Percentiles rank a stretch among this genome's conserved stretches.
These are phyloP conservation scores for Kwoniella sp. DNA, from an alignment of 768 basidiomycete genomes.

Conservation along the genomic window DNA sequence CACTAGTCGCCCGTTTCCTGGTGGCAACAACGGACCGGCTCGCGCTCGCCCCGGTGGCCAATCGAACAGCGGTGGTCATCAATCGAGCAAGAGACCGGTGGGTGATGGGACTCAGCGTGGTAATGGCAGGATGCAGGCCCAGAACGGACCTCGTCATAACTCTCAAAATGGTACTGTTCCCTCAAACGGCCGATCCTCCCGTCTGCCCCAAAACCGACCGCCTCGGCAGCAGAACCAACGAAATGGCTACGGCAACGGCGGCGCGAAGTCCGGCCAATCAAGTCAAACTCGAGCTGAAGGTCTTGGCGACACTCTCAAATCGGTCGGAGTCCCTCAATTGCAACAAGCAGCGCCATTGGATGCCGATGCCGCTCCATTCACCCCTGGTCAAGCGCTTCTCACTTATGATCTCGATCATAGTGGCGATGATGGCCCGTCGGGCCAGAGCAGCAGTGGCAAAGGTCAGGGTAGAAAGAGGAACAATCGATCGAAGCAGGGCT, in stretches of 20 bases:
- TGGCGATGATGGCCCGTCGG: not conserved
- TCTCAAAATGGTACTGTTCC: no score
- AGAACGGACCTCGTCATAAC: no score
- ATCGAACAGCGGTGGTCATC: no score
- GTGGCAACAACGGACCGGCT: no score
- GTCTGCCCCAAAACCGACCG: not conserved
- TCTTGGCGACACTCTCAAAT: not conserved
- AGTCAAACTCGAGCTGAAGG: not conserved
- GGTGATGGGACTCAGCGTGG: no score
- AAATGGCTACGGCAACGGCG: not conserved
- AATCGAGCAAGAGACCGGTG: no score
- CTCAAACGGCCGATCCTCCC: no score
- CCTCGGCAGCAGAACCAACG: not conserved
- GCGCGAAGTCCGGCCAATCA: not conserved
- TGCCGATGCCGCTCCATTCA: conserved; percentile 17
- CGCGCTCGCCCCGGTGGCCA: no score
- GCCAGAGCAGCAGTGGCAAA: not conserved
- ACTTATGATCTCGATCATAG: conserved; percentile 4
- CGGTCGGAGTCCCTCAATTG: conserved; percentile 13
- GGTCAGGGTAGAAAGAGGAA: conserved; percentile 8
- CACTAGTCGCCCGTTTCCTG: no score
- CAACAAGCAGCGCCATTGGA: conserved; percentile 12
- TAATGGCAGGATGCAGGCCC: no score
- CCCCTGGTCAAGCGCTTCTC: conserved; percentile 8
- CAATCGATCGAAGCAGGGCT: not conserved